phyloP scores from a whole-genome alignment of 2,329 filamentous ascomycete genomes.

The Pezizomycotina sp. region DNA sequence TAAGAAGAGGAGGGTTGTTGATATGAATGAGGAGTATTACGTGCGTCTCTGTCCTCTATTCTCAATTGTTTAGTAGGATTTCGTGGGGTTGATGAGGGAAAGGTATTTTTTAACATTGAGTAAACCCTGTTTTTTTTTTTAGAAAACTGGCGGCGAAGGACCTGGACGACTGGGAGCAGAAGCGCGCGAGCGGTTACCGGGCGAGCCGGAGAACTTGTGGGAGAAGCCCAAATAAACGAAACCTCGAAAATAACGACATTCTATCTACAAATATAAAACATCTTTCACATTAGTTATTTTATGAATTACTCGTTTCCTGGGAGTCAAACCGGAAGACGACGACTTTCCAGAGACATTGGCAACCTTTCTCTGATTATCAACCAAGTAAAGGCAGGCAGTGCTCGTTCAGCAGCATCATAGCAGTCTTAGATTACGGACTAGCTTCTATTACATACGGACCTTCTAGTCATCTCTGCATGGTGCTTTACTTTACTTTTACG shows the following conservation, averaged over 20 bases:
- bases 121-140: slow-evolving; percentile 14
- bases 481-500: too few relatives aligned
- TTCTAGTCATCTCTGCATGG: too few relatives aligned
- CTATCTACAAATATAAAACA: not conserved
- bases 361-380: too few relatives aligned
- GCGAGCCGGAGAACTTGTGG: slow-evolving; percentile 51
- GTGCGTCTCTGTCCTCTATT: slow-evolving; percentile 38
- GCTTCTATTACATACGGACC: too few relatives aligned
- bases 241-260: not conserved
- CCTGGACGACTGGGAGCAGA: slow-evolving; percentile 91
- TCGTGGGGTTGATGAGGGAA: not conserved
- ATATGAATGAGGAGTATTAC: slow-evolving; percentile 75
- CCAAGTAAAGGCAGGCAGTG: too few relatives aligned
- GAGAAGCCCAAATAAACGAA: slow-evolving; percentile 9
- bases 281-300: not conserved
- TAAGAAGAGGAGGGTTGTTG: slow-evolving; percentile 53
- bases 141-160: slow-evolving; percentile 78
- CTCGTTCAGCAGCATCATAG: too few relatives aligned
- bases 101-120: not conserved
- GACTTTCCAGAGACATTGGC: too few relatives aligned
- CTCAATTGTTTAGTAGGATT: not conserved
- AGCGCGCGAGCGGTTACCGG: slow-evolving; percentile 74
- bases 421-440: too few relatives aligned
- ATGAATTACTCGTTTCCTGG: not conserved
- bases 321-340: not conserved